These are phyloP conservation scores for Neonectria neomacrospora DNA, from an alignment of 2,329 filamentous ascomycete genomes.

Conservation along the genomic window DNA sequence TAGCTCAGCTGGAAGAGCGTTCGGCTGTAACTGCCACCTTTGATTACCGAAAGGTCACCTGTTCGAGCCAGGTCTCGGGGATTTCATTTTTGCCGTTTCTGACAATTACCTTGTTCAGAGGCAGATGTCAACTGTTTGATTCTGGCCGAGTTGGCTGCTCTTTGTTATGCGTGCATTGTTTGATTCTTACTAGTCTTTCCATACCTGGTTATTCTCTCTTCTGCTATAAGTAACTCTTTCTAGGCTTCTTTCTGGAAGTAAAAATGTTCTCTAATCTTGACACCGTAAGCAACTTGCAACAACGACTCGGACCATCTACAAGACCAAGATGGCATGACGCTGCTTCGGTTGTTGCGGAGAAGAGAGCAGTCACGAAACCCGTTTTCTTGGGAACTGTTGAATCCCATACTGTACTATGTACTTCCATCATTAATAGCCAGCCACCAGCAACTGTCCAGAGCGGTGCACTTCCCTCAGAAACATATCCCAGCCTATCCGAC, in stretches of 20 bases:
- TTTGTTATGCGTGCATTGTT: neutral
- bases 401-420: neutral
- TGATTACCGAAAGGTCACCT: constrained; percentile 42
- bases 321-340: neutral
- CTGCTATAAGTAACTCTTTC: neutral
- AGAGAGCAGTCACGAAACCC: neutral
- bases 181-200: neutral
- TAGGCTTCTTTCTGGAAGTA: neutral
- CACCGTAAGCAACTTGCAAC: neutral
- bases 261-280: neutral
- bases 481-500: neutral
- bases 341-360: neutral
- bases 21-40: constrained; percentile 37
- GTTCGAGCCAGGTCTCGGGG: constrained; percentile 44
- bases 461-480: neutral
- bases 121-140: neutral
- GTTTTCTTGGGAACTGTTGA: neutral
- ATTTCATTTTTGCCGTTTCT: constrained; percentile 26
- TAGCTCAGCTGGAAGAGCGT: constrained; percentile 46
- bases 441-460: too few relatives aligned
- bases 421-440: neutral
- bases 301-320: neutral
- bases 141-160: too few relatives aligned
- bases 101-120: neutral
- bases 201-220: neutral